Base-by-base conservation (phyloP, 192 early-diverging fungal species). In the Backusella macrospora region DNA sequence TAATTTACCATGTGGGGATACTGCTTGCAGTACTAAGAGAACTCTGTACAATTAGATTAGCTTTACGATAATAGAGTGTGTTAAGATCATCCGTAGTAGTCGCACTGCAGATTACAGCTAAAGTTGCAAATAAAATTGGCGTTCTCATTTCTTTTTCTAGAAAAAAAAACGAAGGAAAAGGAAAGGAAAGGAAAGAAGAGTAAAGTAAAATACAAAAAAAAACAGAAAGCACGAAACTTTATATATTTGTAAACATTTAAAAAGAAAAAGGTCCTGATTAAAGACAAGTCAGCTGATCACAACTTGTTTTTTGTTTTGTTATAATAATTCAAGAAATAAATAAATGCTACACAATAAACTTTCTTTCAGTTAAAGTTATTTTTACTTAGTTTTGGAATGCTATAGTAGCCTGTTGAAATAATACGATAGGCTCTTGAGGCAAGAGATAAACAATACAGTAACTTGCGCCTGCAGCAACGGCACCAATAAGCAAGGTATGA, bases 401-500 rank as follows among this genome's bases (percentile, higher is more conserved):
- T 2, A 34, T 34, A 34, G 29, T 34, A 34, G 29, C 29, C 29
- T 34, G 29, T 52, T 52, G 49, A 18, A 52, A 52, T 6, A 52
- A 8, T 7, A 18, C n/a, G 49, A 52, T 52, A 16, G 42, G 68
- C 46, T 73, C 71, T 45, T 44, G 42, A 6, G 71, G 71, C 9
- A 76, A 38, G 15, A 76, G 68, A 44, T 70, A 65, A 9, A 78
- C 72, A 26, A 81, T 75, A 14, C 73, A 73, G 70, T 75, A 81
- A 71, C 70, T 73, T 45, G 81, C 78, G 45, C 62, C 84, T 2
- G 86, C 86, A 16, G 86, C 86, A 12, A 78, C 34, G 5, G 82
- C 82, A 37, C 86, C 86, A 37, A 87, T 82, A 26, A 81, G 10
- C 21, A 84, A 63, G 0, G 83, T 87, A 37, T 84, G 80, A n/a